Conservation (phyloP, 306 rosid species). For the Morella rubra region DNA sequence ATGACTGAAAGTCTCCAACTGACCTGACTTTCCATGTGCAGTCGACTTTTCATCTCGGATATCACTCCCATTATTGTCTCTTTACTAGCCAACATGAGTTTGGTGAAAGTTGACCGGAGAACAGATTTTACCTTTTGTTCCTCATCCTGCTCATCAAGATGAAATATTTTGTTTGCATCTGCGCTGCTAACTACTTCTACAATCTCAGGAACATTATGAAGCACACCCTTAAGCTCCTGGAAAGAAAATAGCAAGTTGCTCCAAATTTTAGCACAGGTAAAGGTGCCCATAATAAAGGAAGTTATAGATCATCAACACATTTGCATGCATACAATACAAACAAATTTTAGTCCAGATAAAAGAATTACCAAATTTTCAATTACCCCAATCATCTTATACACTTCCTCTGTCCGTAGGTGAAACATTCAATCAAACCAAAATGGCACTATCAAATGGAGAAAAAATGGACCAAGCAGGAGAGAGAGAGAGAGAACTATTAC, state of each 20-base stretch:
- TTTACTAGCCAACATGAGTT: slow-evolving; percentile 75
- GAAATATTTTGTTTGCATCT: slow-evolving; percentile 50
- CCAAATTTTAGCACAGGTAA: not conserved
- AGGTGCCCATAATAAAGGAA: slow-evolving; percentile 1
- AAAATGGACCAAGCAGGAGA: not conserved
- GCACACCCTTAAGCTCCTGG: slow-evolving; percentile 81
- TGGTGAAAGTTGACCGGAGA: slow-evolving; percentile 62
- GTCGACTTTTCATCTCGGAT: slow-evolving; percentile 56
- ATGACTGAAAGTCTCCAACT: slow-evolving; percentile 19
- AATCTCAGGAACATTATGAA: slow-evolving; percentile 75
- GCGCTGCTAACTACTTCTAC: slow-evolving; percentile 60
- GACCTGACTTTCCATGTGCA: slow-evolving; percentile 70
- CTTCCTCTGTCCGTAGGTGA: not conserved
- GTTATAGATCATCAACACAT: not conserved
- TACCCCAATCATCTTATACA: not conserved
- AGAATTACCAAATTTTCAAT: not conserved
- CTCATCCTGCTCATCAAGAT: slow-evolving; percentile 44
- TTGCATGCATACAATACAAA: not conserved
- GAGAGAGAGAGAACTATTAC: not conserved
- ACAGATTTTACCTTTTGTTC: slow-evolving; percentile 57
- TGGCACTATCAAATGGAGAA: not conserved
- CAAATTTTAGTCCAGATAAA: slow-evolving; percentile 10
- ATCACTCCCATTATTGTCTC: slow-evolving; percentile 49
- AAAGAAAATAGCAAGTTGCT: slow-evolving; percentile 23
- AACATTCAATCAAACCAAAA: not conserved